Percentiles rank a stretch among this genome's conserved stretches.
phyloP scores from a whole-genome alignment of 345 rosid genomes.

The Camelina laxa region DNA sequence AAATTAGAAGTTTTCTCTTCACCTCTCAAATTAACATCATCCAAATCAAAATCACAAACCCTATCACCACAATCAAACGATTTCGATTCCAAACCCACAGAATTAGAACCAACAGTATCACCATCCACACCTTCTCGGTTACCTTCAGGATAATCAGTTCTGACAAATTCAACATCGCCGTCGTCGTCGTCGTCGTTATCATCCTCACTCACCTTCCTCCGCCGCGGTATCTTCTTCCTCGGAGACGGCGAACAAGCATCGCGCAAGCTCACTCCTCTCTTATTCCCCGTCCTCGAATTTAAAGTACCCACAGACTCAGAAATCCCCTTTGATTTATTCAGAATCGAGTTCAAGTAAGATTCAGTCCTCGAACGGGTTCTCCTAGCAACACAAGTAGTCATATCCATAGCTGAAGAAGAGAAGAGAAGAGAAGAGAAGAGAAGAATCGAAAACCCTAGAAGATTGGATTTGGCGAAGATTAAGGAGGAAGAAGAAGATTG shows the following conservation, averaged over 20 bases:
- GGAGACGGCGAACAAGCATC: background rate
- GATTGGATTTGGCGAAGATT: background rate
- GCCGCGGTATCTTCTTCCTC: conserved; percentile 14
- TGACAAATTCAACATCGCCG: background rate
- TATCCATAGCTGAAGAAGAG: conserved; percentile 37
- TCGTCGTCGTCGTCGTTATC: background rate
- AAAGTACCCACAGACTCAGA: background rate
- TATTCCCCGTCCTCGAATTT: conserved; percentile 9
- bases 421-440: background rate
- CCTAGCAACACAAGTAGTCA: conserved; percentile 37
- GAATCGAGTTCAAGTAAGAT: conserved; percentile 21
- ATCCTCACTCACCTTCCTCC: conserved; percentile 6
- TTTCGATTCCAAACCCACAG: background rate
- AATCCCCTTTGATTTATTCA: conserved; percentile 17
- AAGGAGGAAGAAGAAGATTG: conserved; percentile 7
- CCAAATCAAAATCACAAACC: conserved; percentile 8
- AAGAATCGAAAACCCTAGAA: conserved; percentile 39
- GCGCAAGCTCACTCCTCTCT: conserved; percentile 8
- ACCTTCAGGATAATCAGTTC: conserved; percentile 4
- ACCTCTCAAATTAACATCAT: background rate
- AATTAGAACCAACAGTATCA: background rate
- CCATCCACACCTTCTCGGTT: conserved; percentile 1
- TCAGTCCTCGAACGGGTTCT: conserved; percentile 44
- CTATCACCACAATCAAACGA: conserved; percentile 4
- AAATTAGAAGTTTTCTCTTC: background rate